These are phyloP conservation scores for Periconia macrospinosa DNA, from an alignment of 2,329 filamentous ascomycete genomes.

Conservation along the genomic window DNA sequence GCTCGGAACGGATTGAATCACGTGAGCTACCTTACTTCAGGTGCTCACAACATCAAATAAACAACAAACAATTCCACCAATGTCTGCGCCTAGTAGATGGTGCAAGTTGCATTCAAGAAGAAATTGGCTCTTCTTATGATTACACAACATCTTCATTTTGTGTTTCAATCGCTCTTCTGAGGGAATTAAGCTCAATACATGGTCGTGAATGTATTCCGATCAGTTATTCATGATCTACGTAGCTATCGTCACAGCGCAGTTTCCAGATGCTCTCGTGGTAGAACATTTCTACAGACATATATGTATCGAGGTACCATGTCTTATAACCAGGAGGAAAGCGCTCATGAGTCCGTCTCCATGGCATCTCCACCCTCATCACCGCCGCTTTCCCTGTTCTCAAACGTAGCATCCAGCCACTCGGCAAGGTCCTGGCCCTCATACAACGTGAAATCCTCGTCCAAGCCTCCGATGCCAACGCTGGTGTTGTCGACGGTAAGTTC, in stretches of 20 bases:
- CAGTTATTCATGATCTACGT: background rate
- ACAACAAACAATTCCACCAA: background rate
- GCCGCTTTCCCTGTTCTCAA: slow-evolving; percentile 49
- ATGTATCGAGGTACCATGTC: background rate
- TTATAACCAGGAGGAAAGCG: background rate
- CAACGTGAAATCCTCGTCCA: slow-evolving; percentile 80
- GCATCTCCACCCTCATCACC: slow-evolving; percentile 46
- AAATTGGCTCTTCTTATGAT: too few relatives aligned
- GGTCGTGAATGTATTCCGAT: background rate
- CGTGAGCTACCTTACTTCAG: slow-evolving; percentile 12
- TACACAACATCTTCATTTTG: too few relatives aligned
- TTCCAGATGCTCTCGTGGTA: background rate
- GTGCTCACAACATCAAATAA: background rate
- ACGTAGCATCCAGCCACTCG: slow-evolving; percentile 76
- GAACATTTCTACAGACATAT: background rate
- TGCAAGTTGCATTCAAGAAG: too few relatives aligned
- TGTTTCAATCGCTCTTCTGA: too few relatives aligned
- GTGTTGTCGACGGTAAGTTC: slow-evolving; percentile 97
- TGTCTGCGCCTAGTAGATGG: too few relatives aligned
- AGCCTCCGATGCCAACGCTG: slow-evolving; percentile 81
- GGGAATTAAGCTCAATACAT: background rate
- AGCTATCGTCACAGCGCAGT: background rate
- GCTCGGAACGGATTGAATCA: slow-evolving; percentile 29
- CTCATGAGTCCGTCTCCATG: slow-evolving; percentile 59
- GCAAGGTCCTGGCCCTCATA: slow-evolving; percentile 88